Evolutionary conservation across 2,329 filamentous ascomycete species (phyloP).

Genomic region (Dryadomyces quercivorus): DNA sequence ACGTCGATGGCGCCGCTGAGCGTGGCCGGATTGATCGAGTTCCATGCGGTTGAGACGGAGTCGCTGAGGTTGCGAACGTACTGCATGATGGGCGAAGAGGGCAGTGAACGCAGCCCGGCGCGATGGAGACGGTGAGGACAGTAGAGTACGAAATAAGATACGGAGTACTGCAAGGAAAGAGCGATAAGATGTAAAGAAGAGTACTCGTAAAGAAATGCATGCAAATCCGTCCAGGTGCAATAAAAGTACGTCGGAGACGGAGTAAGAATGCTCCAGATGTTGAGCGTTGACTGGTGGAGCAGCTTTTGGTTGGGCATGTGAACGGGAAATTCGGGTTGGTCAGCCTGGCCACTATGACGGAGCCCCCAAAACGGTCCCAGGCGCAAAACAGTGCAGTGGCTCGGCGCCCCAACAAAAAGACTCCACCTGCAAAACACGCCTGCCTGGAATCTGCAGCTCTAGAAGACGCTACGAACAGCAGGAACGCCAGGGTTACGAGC

Average conservation of each 20-base stretch:
- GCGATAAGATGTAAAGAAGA: too few species aligned
- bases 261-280: background rate
- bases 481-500: too few species aligned
- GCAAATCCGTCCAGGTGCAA: too few species aligned
- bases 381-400: background rate
- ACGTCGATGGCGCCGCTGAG: conserved; percentile 97
- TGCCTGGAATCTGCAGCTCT: background rate
- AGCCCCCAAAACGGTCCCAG: background rate
- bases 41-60: conserved; percentile 97
- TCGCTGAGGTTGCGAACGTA: conserved; percentile 94
- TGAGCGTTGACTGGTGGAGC: background rate
- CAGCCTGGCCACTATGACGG: background rate
- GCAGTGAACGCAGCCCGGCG: background rate
- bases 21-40: conserved; percentile 96
- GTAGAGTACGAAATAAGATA: too few species aligned
- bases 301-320: conserved; percentile 2
- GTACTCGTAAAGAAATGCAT: too few species aligned
- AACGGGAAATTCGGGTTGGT: background rate
- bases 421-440: background rate
- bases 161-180: too few species aligned
- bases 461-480: too few species aligned
- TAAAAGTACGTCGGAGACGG: background rate
- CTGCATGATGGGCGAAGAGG: conserved; percentile 53
- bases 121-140: too few species aligned
- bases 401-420: conserved; percentile 1